phyloP scores from a whole-genome alignment of 345 rosid species.

The Acer campestre region DNA sequence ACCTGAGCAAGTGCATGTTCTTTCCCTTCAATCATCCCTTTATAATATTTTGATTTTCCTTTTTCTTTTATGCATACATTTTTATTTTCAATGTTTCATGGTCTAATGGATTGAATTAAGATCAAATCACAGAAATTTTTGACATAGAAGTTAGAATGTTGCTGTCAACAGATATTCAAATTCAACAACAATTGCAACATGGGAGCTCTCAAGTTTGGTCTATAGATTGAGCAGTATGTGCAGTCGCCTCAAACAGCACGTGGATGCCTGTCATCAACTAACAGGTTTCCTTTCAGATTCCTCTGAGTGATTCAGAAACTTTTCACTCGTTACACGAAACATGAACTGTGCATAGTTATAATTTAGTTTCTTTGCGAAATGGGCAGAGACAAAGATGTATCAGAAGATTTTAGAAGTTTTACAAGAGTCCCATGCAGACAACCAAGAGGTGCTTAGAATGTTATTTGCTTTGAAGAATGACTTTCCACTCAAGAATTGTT shows the following conservation, averaged over 20 bases:
- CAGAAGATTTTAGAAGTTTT: conserved; percentile 52
- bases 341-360: not conserved
- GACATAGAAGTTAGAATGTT: not conserved
- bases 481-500: conserved; percentile 60
- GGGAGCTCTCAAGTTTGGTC: conserved; percentile 68
- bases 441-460: conserved; percentile 61
- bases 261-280: conserved; percentile 56
- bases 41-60: too few species aligned
- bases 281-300: conserved; percentile 45
- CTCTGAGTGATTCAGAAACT: conserved; percentile 9
- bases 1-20: conserved; percentile 65
- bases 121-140: not conserved
- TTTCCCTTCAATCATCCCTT: conserved; percentile 28
- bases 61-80: too few species aligned
- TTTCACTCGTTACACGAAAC: not conserved
- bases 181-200: conserved; percentile 45
- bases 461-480: conserved; percentile 57
- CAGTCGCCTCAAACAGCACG: conserved; percentile 47
- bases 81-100: too few species aligned
- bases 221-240: conserved; percentile 45
- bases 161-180: conserved; percentile 38
- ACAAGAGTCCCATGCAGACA: conserved; percentile 47
- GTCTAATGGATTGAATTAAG: not conserved
- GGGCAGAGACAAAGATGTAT: conserved; percentile 55
- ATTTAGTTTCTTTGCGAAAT: conserved; percentile 10